Evolutionary conservation across 2,329 filamentous ascomycete genomes (phyloP).

Genomic region (Myriosclerotinia duriaeana): DNA sequence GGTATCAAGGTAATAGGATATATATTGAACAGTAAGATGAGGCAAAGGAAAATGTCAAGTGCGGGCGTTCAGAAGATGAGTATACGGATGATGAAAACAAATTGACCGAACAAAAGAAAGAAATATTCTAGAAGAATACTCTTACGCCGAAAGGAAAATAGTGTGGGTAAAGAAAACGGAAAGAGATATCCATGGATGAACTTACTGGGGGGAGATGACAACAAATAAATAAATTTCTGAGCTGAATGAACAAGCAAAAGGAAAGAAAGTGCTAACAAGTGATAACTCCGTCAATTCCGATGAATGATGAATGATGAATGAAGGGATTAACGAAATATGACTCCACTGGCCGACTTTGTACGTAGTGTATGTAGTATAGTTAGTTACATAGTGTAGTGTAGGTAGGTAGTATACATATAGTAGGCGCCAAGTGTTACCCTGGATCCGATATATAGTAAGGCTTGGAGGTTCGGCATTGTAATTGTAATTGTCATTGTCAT

Average conservation of each 20-base stretch:
- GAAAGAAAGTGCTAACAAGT: background rate
- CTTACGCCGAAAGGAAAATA: background rate
- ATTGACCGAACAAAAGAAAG: conserved; percentile 20
- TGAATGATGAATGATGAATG: background rate
- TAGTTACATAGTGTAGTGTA: too few relatives aligned
- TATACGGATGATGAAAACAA: conserved; percentile 20
- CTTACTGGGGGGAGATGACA: background rate
- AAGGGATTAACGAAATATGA: background rate
- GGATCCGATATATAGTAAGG: too few relatives aligned
- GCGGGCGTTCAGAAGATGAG: conserved; percentile 8
- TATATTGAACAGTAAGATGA: background rate
- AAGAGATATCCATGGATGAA: too few relatives aligned
- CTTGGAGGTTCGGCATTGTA: too few relatives aligned
- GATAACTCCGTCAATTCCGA: background rate
- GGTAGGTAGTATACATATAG: too few relatives aligned
- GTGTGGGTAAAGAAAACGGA: background rate
- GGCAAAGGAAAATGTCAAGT: background rate
- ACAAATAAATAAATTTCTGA: conserved; percentile 6
- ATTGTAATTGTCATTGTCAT: too few relatives aligned
- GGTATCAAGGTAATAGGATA: background rate
- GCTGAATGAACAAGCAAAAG: background rate
- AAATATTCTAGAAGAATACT: conserved; percentile 7
- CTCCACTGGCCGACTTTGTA: background rate
- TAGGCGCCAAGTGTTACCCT: too few relatives aligned
- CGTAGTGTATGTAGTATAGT: too few relatives aligned